Base-by-base conservation (phyloP, 805 yeast species). In the Barnettozyma vustinii region DNA sequence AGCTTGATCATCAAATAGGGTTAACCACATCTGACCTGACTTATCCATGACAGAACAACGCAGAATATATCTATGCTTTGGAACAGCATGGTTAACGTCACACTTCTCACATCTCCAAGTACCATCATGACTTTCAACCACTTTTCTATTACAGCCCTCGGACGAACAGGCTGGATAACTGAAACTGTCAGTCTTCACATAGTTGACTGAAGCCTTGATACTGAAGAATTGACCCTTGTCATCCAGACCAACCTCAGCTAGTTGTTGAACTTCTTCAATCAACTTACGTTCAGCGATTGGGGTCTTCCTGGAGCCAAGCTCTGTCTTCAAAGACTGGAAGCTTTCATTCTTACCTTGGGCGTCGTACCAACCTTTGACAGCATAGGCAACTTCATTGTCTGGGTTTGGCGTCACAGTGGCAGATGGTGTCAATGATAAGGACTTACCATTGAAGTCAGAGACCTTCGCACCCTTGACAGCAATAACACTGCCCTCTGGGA, bases 91-190 rank as follows among this genome's bases (percentile, higher is more conserved):
- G 53, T 77, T 78, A 48, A 77, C 72, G 59, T 87, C 84, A 75
- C 98, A 91, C 65, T 84, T 85, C 64, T 91, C 98, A 73, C 99
- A 94, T 66, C 96, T 80, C 96, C 96, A 91, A 16, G 83, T 73
- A 13, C 85, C 88, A 60, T 80, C 84, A 30, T 79, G 73, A 48
- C 77, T 83, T 60, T 87, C 87, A 40, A 85, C 70, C 27, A 90
- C 88, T 68, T 94, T 94, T 62, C 90, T 83, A 64, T 83, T 83
- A 72, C 99, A 94, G 37, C 77, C 81, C 42, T 80, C 84, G 42
- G 77, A 72, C 33, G 76, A 71, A 69, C 99, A 94, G 9, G 98
- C 94, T 15, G 98, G 96, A 65, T 94, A 94, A 42, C 87, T 80
- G 64, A 91, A 81, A 57, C 77, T 84, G 53, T 88, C 95, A 18